Evolutionary conservation across 73 alveolate genomes (phyloP).

Genomic region (Strombidium stylifer): DNA sequence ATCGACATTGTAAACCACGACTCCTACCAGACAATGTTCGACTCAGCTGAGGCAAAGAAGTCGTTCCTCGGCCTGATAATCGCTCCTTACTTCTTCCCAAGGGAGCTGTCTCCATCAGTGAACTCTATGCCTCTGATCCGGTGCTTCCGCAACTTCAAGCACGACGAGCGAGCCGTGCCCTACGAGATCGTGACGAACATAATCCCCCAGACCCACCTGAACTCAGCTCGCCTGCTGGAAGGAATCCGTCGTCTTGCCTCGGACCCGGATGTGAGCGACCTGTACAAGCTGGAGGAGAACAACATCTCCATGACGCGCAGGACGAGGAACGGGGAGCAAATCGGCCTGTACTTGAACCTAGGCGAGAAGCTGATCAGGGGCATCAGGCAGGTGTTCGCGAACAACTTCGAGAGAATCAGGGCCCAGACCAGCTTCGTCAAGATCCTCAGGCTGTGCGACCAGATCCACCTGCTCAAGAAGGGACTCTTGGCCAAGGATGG

Average conservation of each 20-base stretch:
- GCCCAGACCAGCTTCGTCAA: no score
- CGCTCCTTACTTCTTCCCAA: constrained; percentile 7
- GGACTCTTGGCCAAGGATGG: constrained; percentile 2
- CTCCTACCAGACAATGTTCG: constrained; percentile 28
- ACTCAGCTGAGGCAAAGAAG: constrained; percentile 30
- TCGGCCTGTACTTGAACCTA: not conserved
- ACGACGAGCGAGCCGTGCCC: not conserved
- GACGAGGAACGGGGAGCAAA: not conserved
- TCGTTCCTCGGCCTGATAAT: constrained; percentile 39
- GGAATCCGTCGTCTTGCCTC: not conserved
- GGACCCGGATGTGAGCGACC: constrained; percentile 15
- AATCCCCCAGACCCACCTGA: constrained; percentile 10
- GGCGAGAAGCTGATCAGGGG: constrained; percentile 22
- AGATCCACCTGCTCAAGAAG: not conserved
- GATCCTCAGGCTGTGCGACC: no score
- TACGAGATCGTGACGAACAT: constrained; percentile 16
- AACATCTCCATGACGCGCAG: not conserved
- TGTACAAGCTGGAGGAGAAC: not conserved
- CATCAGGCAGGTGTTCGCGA: not conserved
- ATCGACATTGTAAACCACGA: constrained; percentile 44
- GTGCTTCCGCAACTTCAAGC: not conserved
- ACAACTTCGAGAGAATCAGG: constrained; percentile 3
- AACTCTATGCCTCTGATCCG: constrained; percentile 4
- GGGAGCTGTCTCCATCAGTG: not conserved
- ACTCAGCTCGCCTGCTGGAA: not conserved